Evolutionary conservation across 352 stramenopile species (phyloP), one percentile per base, ranked within the genome.

Genomic region (Globisporangium canariense): DNA sequence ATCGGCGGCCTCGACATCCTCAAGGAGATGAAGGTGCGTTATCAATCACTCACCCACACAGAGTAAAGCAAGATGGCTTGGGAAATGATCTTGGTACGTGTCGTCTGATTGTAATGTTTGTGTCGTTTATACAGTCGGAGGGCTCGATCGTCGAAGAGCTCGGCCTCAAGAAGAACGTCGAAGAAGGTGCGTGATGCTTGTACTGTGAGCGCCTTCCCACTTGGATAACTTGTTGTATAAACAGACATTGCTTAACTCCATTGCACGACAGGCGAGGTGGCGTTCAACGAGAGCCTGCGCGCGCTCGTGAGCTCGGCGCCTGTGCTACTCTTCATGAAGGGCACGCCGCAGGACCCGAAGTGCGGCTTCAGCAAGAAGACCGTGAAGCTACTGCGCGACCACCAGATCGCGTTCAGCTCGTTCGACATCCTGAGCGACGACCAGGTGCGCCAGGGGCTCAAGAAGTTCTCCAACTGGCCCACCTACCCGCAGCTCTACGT

Each of bases 401-500:
- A 97, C 47, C 77, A 97, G 63, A 87, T 98, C 59, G 75, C 80
- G 9, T 99, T 98, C 78, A 96, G 86, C 56, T 95, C 91, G 41
- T 99, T 98, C 73, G 90, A 99, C 70, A 98, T 99, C 58, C 71
- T 98, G 34, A 85, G 76, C 52, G 93, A 98, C 72, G 87, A 96
- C 6, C 84, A 97, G 50, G 95, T 99, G 52, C 90, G 97, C 62
- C 94, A 99, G 66, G 96, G 96, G 6, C 83, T 99, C 45, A 99
- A 99, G 77, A 89, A 81, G 41, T 96, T 98, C 65, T 98, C 83
- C 30, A 95, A 99, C 79, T 99, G 97, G 97, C 96, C 96, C 0
- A 99, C 97, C 28, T 99, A 98, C 75, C 97, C 97, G 36, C 96
- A 99, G 84, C 71, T 99, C 6, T 98, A 98, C 77, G 93, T 98